Evolutionary conservation across 2,329 filamentous ascomycete genomes (phyloP), one percentile per base, ranked within the genome.

Genomic region (Penicillium concentricum): DNA sequence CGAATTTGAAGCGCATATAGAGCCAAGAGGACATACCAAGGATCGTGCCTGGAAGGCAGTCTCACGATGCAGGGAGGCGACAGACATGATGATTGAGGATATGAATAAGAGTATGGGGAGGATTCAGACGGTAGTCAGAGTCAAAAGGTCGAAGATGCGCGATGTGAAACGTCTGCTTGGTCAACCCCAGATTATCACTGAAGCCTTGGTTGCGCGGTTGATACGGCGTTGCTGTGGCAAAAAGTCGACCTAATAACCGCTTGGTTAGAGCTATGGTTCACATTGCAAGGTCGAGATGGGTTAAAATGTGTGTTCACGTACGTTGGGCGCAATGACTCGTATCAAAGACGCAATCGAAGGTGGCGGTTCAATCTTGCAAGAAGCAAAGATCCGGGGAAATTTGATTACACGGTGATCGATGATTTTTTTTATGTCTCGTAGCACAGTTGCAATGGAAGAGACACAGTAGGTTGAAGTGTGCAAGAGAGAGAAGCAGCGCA

Each of bases 41-140:
- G 78, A 80, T 43, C 79, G 76, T 38, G 73, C 78, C 66, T 79
- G 78, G 61, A 78, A 79, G 57, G 76, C 76, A 41, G 77, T 76
- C 51, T 76, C 71, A 54, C 68, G 74, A 57, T 70, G 69, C 62
- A 79, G 50, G 38, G 70, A 66, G 22, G 74, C 63, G 47, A 79
- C 76, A 62, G 78, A 79, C 77, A 80, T 79, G 59, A 57, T 70
- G 56, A 38, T 46, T 10, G 30, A 52, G n/a, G n/a, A 26, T 26
- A 41, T 53, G 34, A 28, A 28, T 24, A 6, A 46, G 20, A 28
- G 30, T 26, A 16, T 22, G 52, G 54, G 60, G 43, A 48, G 52
- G 58, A 56, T 20, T 8, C 2, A 18, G 10, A 18, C 0, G 20
- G 26, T 18, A 3, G 18, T 26, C 2, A 13, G 20, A n/a, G 38